These are phyloP conservation scores for Verruconis gallopava DNA, from an alignment of 2,329 filamentous ascomycete genomes.

Conservation along the genomic window DNA sequence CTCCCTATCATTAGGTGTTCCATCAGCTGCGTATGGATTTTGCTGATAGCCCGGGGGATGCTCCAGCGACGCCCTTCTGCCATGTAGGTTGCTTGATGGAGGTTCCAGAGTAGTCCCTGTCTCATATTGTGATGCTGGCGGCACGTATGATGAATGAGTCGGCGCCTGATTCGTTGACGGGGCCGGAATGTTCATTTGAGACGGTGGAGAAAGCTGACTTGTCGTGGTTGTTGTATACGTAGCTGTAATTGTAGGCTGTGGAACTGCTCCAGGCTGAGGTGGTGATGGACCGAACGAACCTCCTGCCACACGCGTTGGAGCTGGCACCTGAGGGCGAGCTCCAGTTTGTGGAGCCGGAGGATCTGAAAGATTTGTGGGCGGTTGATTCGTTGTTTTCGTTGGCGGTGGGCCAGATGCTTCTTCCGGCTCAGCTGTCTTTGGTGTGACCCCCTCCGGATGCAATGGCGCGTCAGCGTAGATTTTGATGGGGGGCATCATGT, in stretches of 20 bases:
- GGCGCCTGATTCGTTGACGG: slow-evolving; percentile 25
- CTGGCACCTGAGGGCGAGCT: slow-evolving; percentile 14
- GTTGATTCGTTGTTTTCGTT: slow-evolving; percentile 19
- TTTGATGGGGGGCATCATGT: slow-evolving; percentile 33
- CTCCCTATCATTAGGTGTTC: slow-evolving; percentile 22
- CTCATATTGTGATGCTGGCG: slow-evolving; percentile 14
- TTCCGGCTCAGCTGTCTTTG: slow-evolving; percentile 14
- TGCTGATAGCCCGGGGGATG: slow-evolving; percentile 38
- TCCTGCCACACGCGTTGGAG: slow-evolving; percentile 8
- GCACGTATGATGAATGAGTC: slow-evolving; percentile 24
- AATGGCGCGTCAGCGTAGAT: slow-evolving; percentile 36
- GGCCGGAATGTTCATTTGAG: slow-evolving; percentile 28
- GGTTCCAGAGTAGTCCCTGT: slow-evolving; percentile 15
- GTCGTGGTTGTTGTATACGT: slow-evolving; percentile 22
- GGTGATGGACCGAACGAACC: slow-evolving; percentile 19
- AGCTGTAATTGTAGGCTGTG: slow-evolving; percentile 14
- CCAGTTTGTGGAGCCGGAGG: slow-evolving; percentile 24
- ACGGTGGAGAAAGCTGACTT: slow-evolving; percentile 18
- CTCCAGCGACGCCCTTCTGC: slow-evolving; percentile 17
- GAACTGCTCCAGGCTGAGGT: slow-evolving; percentile 31
- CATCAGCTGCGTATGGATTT: slow-evolving; percentile 29
- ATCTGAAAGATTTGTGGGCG: slow-evolving; percentile 10
- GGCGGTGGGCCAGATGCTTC: slow-evolving; percentile 26
- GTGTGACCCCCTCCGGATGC: slow-evolving; percentile 17
- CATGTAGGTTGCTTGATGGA: slow-evolving; percentile 14